Evolutionary conservation across 1,284 basidiomycete genomes (phyloP).

Genomic region (Ustilago esculenta): DNA sequence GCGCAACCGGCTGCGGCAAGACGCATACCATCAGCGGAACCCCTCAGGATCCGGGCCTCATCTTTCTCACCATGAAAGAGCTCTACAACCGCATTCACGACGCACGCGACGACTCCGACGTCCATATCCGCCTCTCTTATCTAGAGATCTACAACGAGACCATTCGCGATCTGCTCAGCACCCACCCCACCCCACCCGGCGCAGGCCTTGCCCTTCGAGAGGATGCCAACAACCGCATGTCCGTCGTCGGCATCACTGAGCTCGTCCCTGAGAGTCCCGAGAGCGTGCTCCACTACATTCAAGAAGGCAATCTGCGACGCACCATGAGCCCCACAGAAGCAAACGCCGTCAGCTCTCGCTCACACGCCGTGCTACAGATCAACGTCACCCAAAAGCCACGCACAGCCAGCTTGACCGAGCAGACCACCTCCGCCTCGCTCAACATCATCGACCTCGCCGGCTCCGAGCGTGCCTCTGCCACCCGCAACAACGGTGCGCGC

Average conservation of each 20-base stretch:
- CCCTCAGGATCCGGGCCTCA: constrained; percentile 62
- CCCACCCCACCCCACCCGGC: constrained; percentile 60
- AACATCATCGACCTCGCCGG: constrained; percentile 67
- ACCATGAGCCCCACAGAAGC: constrained; percentile 66
- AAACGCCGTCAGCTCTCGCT: constrained; percentile 64
- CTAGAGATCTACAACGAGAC: constrained; percentile 67
- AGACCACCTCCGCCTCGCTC: constrained; percentile 63
- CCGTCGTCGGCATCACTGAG: constrained; percentile 66
- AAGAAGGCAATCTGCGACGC: constrained; percentile 63
- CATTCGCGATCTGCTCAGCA: constrained; percentile 64
- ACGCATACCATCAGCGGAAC: constrained; percentile 66
- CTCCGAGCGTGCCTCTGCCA: constrained; percentile 65
- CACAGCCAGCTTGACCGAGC: constrained; percentile 60
- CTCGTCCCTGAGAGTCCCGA: constrained; percentile 61
- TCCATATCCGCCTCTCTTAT: constrained; percentile 63
- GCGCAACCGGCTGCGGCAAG: constrained; percentile 66
- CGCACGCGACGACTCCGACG: constrained; percentile 56
- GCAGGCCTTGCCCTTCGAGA: constrained; percentile 63
- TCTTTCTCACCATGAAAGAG: constrained; percentile 66
- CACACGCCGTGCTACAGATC: constrained; percentile 66
- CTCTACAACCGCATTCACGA: constrained; percentile 64
- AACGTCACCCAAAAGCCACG: constrained; percentile 65
- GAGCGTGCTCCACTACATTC: constrained; percentile 63
- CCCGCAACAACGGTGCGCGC: constrained; percentile 64
- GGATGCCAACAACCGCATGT: constrained; percentile 63